A percentile compares a stretch with the other conserved stretches of the same genome.
Conservation (phyloP, 805 yeast genomes). For the Zygosaccharomyces bisporus region DNA sequence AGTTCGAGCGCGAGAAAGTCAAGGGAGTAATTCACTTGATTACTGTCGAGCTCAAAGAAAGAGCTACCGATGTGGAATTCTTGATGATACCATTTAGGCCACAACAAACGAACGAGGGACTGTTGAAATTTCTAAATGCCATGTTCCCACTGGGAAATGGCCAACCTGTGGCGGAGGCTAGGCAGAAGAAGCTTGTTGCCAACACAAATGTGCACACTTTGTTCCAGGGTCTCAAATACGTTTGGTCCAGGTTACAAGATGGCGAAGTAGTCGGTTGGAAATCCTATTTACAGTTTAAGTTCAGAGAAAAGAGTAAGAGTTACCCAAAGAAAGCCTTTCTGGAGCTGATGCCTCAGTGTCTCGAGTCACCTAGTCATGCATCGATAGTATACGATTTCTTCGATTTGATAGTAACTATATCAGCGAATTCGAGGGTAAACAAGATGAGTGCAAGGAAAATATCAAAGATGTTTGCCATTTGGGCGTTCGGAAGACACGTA, state of each 20-base stretch:
- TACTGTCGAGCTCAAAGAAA: conserved; percentile 65
- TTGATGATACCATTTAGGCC: conserved; percentile 76
- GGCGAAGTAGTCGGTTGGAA: conserved; percentile 84
- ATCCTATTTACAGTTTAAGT: conserved; percentile 65
- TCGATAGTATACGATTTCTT: conserved; percentile 84
- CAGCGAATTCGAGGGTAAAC: conserved; percentile 75
- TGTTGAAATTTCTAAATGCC: conserved; percentile 52
- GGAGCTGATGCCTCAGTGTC: conserved; percentile 78
- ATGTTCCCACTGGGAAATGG: conserved; percentile 58
- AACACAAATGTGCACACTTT: conserved; percentile 65
- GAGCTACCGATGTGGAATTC: conserved; percentile 70
- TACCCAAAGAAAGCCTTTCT: conserved; percentile 72
- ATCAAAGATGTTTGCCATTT: conserved; percentile 75
- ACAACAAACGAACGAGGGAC: conserved; percentile 55
- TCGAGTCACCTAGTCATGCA: conserved; percentile 82
- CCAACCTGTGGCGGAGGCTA: conserved; percentile 41
- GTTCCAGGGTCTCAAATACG: conserved; percentile 69
- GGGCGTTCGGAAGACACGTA: conserved; percentile 64
- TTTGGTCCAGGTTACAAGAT: conserved; percentile 83
- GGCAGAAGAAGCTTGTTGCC: conserved; percentile 42
- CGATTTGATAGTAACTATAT: conserved; percentile 70
- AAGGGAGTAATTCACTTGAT: conserved; percentile 64
- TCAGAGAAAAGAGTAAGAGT: conserved; percentile 58
- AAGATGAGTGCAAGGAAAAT: conserved; percentile 76
- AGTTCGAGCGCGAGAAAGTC: conserved; percentile 61